Percentiles rank a stretch among this genome's conserved stretches.
Conservation (phyloP, 1,139 yeast genomes). For the Nematodospora anomalae region DNA sequence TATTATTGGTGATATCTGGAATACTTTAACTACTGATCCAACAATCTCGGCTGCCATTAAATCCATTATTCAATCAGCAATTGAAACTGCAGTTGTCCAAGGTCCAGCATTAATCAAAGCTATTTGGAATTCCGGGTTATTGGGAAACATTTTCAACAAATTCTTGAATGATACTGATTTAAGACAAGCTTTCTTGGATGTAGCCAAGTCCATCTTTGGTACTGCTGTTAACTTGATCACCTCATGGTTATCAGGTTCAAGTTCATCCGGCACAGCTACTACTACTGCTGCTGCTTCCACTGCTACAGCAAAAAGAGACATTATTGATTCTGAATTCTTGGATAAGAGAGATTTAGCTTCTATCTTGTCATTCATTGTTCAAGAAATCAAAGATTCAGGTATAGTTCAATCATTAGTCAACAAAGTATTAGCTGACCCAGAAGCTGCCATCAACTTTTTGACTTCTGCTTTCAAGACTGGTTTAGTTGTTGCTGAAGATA, state of each 20-base stretch:
- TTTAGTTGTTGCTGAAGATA: conserved; percentile 34
- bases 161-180: conserved; percentile 37
- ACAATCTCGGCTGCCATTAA: conserved; percentile 28
- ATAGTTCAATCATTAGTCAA: conserved; percentile 31
- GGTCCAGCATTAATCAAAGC: conserved; percentile 47
- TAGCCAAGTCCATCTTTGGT: conserved; percentile 36
- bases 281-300: conserved; percentile 20
- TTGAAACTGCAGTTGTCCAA: conserved; percentile 38
- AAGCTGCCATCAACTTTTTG: conserved; percentile 33
- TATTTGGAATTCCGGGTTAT: conserved; percentile 45
- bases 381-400: conserved; percentile 37
- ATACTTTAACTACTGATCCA: conserved; percentile 34
- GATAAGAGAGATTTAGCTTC: conserved; percentile 41
- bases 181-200: conserved; percentile 35
- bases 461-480: conserved; percentile 37
- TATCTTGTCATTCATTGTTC: conserved; percentile 28
- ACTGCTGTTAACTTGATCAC: conserved; percentile 33
- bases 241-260: conserved; percentile 20
- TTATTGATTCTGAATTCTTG: conserved; percentile 22
- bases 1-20: conserved; percentile 38
- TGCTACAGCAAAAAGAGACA: conserved; percentile 20
- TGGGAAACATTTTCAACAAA: conserved; percentile 34
- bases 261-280: conserved; percentile 19
- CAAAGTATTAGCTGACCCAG: conserved; percentile 41
- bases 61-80: conserved; percentile 32